Base-by-base conservation (phyloP, 768 basidiomycete genomes). In the Boletus reticulatus region DNA sequence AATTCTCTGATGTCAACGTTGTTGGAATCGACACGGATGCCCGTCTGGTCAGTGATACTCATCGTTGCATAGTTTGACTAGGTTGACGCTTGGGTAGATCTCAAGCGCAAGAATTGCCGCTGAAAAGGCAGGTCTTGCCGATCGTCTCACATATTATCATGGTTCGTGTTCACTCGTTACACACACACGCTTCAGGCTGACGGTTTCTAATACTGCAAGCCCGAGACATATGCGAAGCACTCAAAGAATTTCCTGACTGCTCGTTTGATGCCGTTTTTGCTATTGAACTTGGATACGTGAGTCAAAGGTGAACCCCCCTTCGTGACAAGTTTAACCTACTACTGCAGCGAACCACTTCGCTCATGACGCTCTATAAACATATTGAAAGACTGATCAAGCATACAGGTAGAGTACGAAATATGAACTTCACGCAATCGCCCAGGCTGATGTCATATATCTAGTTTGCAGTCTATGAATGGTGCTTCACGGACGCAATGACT, bases 201-300 rank as follows among this genome's bases (percentile, higher is more conserved):
- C 20, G 6, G 12, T 19, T 42, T 1, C 14, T 42, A 19, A 36
- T 17, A 12, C 14, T 31, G 34, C 4, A 14, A 56, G 46, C 16
- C 8, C 39, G 11, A 12, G 56, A 53, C 6, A 7, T 54, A n/a
- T 48, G 39, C 20, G 37, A 57, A 37, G 51, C 45, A n/a, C 56
- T 57, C 39, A 39, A 17, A 34, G 29, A 16, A 20, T n/a, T 57
- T 17, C 46, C 52, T 16, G 52, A 53, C 20, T 22, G 50, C 17
- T 53, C 52, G 19, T 57, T 56, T 17, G 55, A 56, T 48, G 55
- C 51, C 6, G 55, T 56, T 1, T 56, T 53, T 37, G 51, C 51
- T 2, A 53, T 56, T 19, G 55, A 56, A 43, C 55, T 43, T 13
- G 55, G 51, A 56, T 53, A 53, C 37, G 55, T 53, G 24, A 48